Conservation (phyloP, 2,329 filamentous ascomycete species). For the Zasmidium citrigriseum region DNA sequence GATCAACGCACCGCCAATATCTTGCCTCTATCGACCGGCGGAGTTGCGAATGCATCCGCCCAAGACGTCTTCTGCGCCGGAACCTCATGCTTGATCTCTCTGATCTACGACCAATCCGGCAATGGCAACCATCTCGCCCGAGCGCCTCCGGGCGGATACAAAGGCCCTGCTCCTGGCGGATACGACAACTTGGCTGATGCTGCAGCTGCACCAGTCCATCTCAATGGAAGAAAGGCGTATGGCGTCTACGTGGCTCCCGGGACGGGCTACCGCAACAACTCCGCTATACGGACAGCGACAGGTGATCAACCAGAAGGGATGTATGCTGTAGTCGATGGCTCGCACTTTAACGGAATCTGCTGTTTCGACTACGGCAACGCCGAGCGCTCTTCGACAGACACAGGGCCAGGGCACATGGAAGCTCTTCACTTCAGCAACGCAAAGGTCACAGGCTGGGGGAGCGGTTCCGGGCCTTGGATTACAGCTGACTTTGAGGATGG, state of each 20-base stretch:
- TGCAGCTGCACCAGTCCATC: constrained; percentile 59
- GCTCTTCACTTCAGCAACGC: constrained; percentile 62
- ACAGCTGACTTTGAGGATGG: constrained; percentile 70
- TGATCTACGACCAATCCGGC: constrained; percentile 66
- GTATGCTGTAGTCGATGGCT: constrained; percentile 61
- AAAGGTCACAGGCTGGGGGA: constrained; percentile 57
- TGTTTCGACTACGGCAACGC: constrained; percentile 47
- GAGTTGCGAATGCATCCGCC: constrained; percentile 60
- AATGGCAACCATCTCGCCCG: constrained; percentile 62
- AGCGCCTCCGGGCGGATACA: constrained; percentile 51
- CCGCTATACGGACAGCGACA: constrained; percentile 51
- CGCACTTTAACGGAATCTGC: constrained; percentile 58
- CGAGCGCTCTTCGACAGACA: constrained; percentile 41
- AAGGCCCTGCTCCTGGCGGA: neutral
- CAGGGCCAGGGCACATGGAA: constrained; percentile 67
- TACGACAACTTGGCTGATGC: neutral
- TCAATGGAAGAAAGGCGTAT: constrained; percentile 61
- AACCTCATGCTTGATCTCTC: constrained; percentile 63
- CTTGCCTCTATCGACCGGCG: constrained; percentile 56
- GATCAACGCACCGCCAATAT: constrained; percentile 51
- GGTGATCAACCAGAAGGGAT: constrained; percentile 60
- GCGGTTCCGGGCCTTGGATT: constrained; percentile 63
- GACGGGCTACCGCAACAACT: constrained; percentile 64
- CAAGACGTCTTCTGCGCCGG: constrained; percentile 61
- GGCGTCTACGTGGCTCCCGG: constrained; percentile 65